Conservation (phyloP, 106 monocot species). For the Triglochin maritima region DNA sequence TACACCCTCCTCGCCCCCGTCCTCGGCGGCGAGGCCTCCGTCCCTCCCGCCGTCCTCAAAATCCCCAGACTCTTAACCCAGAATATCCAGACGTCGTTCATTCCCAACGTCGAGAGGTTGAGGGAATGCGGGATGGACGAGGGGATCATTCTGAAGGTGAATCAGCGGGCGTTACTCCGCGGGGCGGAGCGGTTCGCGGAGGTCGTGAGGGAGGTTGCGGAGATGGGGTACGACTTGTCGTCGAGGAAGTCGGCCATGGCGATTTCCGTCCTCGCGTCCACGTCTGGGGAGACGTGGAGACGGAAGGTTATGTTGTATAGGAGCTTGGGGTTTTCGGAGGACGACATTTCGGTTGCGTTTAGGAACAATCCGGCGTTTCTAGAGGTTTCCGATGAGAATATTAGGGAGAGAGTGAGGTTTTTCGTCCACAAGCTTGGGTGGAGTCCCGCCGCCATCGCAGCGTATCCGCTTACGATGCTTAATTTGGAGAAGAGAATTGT, state of each 20-base stretch:
- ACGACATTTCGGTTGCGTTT: not conserved
- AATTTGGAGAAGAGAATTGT: slow-evolving; percentile 6
- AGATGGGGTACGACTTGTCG: slow-evolving; percentile 2
- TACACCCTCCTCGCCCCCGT: not conserved
- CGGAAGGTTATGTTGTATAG: not conserved
- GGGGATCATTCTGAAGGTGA: too few species aligned
- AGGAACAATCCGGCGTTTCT: not conserved
- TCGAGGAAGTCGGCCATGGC: not conserved
- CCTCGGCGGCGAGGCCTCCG: not conserved
- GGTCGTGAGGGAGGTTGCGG: not conserved
- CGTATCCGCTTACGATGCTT: not conserved
- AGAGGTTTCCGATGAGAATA: not conserved
- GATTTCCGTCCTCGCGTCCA: not conserved
- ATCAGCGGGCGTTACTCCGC: not conserved
- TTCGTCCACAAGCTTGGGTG: not conserved
- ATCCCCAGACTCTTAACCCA: not conserved
- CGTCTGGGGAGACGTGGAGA: not conserved
- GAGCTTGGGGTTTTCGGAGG: not conserved
- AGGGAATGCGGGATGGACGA: not conserved
- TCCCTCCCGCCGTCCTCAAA: not conserved
- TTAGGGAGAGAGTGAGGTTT: not conserved
- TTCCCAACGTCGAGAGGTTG: slow-evolving; percentile 5
- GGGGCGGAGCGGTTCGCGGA: not conserved
- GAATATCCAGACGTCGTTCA: not conserved
- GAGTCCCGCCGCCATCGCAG: not conserved